phyloP scores from a whole-genome alignment of 148 eudicot species.

The Chenopodium formosanum region DNA sequence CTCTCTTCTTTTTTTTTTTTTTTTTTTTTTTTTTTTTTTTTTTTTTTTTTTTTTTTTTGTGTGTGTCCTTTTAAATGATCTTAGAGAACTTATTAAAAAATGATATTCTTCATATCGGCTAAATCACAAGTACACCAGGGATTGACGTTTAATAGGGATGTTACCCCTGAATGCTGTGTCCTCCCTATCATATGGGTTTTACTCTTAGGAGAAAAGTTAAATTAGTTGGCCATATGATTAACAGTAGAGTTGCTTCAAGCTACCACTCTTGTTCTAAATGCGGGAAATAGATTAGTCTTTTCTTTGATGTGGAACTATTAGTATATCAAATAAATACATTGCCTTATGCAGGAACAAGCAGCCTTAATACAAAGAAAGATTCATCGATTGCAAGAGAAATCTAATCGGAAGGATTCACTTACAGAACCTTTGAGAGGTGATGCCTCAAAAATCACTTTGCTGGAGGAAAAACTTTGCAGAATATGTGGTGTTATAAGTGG shows the following conservation, averaged over 20 bases:
- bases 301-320: not conserved
- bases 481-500: constrained; percentile 37
- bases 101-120: not conserved
- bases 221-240: not conserved
- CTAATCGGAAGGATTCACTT: constrained; percentile 20
- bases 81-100: not conserved
- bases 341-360: constrained; percentile 51
- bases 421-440: constrained; percentile 39
- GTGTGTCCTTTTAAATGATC: not conserved
- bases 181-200: not conserved
- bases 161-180: not conserved
- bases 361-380: constrained; percentile 43
- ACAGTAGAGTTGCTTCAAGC: not conserved
- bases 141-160: not conserved
- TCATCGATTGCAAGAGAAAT: constrained; percentile 39
- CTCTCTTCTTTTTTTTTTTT: not conserved
- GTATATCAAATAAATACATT: not conserved
- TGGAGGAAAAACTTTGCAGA: constrained; percentile 53
- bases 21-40: too few relatives aligned
- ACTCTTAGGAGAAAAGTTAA: not conserved
- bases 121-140: not conserved
- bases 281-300: not conserved
- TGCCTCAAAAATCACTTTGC: constrained; percentile 42
- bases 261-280: not conserved
- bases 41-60: not conserved